Conservation (phyloP, 2,329 filamentous ascomycete species). For the Nemania serpens region DNA sequence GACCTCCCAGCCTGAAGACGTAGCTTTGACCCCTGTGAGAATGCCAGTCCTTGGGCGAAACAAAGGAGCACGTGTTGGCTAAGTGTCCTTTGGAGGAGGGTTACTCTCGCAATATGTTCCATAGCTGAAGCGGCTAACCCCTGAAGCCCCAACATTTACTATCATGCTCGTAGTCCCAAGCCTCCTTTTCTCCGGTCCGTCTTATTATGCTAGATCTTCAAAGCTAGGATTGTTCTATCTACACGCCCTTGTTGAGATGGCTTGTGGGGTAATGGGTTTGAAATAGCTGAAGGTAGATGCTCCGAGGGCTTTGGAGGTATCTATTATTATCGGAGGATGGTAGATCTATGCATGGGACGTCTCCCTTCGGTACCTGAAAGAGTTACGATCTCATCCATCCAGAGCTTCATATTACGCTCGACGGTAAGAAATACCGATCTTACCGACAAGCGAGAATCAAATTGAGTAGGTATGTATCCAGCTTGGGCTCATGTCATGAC, state of each 20-base stretch:
- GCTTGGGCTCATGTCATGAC: not conserved
- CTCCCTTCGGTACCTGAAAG: constrained; percentile 6
- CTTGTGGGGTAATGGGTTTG: not conserved
- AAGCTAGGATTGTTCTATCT: constrained; percentile 17
- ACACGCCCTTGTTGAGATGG: constrained; percentile 13
- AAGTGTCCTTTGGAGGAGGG: constrained; percentile 11
- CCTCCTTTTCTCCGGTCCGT: constrained; percentile 8
- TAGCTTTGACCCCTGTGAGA: constrained; percentile 10
- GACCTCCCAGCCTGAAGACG: constrained; percentile 12
- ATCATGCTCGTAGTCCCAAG: constrained; percentile 5
- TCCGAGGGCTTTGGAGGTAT: not conserved
- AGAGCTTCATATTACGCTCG: constrained; percentile 4
- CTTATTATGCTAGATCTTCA: not conserved
- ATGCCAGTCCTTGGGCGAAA: not conserved
- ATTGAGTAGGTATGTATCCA: not conserved
- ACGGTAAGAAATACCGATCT: constrained; percentile 4
- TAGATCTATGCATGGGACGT: not conserved
- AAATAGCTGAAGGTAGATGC: constrained; percentile 10
- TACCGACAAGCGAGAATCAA: not conserved
- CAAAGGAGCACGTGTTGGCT: constrained; percentile 2
- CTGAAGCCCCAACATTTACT: constrained; percentile 4
- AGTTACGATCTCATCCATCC: not conserved
- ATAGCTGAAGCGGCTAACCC: constrained; percentile 10
- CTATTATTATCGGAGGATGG: constrained; percentile 12
- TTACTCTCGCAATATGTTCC: constrained; percentile 15